phyloP scores from a whole-genome alignment of 2,329 filamentous ascomycete genomes.

The Calonectria hawksworthii region DNA sequence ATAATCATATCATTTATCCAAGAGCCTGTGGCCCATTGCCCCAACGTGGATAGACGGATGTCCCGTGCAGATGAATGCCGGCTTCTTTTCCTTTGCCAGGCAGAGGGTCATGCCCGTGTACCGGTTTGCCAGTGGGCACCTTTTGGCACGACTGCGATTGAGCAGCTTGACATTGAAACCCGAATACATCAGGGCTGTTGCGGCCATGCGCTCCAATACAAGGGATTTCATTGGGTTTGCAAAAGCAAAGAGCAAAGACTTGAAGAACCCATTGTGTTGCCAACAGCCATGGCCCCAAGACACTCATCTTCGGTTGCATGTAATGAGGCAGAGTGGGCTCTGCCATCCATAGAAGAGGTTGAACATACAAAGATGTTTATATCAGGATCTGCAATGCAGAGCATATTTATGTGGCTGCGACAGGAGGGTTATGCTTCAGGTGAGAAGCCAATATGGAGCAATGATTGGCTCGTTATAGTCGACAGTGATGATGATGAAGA shows the following conservation, averaged over 20 bases:
- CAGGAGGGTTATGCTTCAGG: background rate
- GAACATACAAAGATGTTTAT: background rate
- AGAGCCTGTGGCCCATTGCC: background rate
- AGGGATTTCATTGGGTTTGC: slow-evolving; percentile 2
- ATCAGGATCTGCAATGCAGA: background rate
- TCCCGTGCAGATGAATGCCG: slow-evolving; percentile 6
- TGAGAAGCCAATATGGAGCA: background rate
- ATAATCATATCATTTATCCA: slow-evolving; percentile 8
- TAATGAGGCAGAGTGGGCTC: background rate
- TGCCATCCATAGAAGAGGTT: background rate
- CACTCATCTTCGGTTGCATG: background rate
- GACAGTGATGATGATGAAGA: background rate
- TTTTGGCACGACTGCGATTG: background rate
- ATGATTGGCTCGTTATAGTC: background rate
- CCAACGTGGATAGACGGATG: background rate
- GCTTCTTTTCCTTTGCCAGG: background rate
- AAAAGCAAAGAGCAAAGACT: no score
- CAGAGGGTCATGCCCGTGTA: background rate
- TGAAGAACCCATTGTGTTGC: background rate
- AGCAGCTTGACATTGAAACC: background rate
- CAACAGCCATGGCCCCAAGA: background rate
- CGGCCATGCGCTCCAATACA: background rate
- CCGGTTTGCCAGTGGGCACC: slow-evolving; percentile 9
- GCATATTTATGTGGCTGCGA: background rate
- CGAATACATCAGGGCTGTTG: background rate